phyloP scores from a whole-genome alignment of 2,329 filamentous ascomycete species.

The Colletotrichum navitas region DNA sequence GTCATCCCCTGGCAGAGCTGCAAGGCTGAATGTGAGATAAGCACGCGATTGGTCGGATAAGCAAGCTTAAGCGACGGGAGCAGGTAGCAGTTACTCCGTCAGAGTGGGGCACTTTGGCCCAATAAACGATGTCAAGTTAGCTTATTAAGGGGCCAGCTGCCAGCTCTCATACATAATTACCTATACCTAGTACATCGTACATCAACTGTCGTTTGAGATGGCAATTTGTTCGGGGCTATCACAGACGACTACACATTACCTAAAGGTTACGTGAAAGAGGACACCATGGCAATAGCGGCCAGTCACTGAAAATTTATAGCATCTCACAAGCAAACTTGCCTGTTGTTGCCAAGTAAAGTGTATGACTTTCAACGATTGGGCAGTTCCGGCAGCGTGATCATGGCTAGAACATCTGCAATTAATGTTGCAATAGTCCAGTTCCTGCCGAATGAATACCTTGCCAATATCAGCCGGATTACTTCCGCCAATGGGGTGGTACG shows the following conservation, averaged over 20 bases:
- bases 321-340: background rate
- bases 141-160: constrained; percentile 27
- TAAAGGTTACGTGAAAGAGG: constrained; percentile 38
- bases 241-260: constrained; percentile 11
- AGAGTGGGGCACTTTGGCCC: background rate
- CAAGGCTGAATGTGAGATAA: constrained; percentile 38
- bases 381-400: background rate
- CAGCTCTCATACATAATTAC: constrained; percentile 13
- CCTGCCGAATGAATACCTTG: background rate
- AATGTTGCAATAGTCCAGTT: background rate
- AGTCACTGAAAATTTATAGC: background rate
- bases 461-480: background rate
- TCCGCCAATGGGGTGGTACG: too few relatives aligned
- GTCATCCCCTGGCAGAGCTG: background rate
- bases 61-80: constrained; percentile 31
- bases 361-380: background rate
- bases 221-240: background rate
- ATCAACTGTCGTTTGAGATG: constrained; percentile 7
- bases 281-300: constrained; percentile 22
- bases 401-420: background rate
- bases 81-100: constrained; percentile 25
- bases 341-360: background rate
- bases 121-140: constrained; percentile 13
- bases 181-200: too few relatives aligned
- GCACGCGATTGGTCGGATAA: constrained; percentile 38